A percentile compares a stretch with the other conserved stretches of the same genome.
These are phyloP conservation scores for Tieghemostelium lacteum DNA, from an alignment of 78 protist genomes.

Conservation along the genomic window DNA sequence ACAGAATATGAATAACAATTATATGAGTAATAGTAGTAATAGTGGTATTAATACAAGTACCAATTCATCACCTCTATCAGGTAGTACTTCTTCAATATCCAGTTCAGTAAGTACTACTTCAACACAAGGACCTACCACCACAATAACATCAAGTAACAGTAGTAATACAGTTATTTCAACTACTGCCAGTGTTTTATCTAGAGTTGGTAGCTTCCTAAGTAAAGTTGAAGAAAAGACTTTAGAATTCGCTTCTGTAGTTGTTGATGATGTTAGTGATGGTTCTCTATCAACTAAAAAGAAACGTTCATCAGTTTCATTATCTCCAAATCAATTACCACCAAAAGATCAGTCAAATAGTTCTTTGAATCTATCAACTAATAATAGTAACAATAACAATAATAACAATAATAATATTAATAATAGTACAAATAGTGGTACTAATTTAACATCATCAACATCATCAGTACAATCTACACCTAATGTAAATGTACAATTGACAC, in stretches of 20 bases:
- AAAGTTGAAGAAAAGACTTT: conserved; percentile 66
- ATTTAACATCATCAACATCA: neutral
- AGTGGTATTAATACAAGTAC: too few species aligned
- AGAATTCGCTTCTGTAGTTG: conserved; percentile 32
- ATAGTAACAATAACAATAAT: neutral
- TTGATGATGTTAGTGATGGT: conserved; percentile 29
- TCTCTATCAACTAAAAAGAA: conserved; percentile 4
- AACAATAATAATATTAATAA: neutral
- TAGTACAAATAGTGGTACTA: neutral
- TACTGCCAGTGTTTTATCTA: neutral
- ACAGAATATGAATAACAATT: neutral
- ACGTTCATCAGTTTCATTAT: neutral
- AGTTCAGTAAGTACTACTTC: conserved; percentile 21
- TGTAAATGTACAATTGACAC: conserved; percentile 2
- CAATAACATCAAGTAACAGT: neutral
- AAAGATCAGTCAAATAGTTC: neutral
- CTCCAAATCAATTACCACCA: conserved; percentile 10
- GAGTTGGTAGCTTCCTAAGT: conserved; percentile 46
- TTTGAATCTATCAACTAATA: neutral
- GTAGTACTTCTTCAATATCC: conserved; percentile 1
- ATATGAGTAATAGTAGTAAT: neutral
- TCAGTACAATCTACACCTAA: too few species aligned
- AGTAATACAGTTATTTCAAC: neutral
- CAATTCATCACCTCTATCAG: neutral
- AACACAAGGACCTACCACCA: neutral